Evolutionary conservation across 495 filamentous ascomycete genomes (phyloP), one percentile per base, ranked within the genome.

Genomic region (Lasiosphaeriaceae sp.): DNA sequence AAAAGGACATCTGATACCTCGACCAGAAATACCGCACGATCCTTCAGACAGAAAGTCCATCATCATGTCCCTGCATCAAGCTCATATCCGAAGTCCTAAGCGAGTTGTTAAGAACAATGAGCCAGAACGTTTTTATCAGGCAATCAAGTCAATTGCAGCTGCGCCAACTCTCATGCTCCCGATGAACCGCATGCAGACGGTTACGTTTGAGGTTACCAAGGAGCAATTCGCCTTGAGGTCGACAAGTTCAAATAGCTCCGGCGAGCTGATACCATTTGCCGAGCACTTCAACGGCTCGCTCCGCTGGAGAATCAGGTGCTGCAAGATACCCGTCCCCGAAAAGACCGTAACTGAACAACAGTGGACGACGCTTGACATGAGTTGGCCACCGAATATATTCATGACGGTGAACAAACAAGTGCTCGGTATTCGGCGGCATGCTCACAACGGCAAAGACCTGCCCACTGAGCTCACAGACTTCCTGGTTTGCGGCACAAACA

Each of bases 361-460:
- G 4, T 96, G 92, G 90, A 71, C 78, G 17, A 76, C 77, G 11
- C 57, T 72, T 19, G 83, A 89, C 34, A 85, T 80, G 20, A 60
- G 64, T 37, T 96, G 92, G 92, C 92, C 92, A 12, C 74, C 79
- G 41, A 77, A 83, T 49, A 77, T 90, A 6, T 90, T 85, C 58
- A 70, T 94, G 39, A 72, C 77, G n/a, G 66, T 95, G 50, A 96
- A 96, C 66, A 69, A 65, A 0, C 60, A 62, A 1, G 65, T 76
- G n/a, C 56, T 92, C 4, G 78, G 83, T 20, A 61, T 84, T 11
- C 80, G 85, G 43, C 77, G 86, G 20, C 88, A 88, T 56, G 57
- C 76, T 1, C 84, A 90, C 44, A 82, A 89, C 65, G 83, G 83
- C 0, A 92, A 89, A 64, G 88, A 95, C 57, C 62, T 90, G 3